Percentiles rank a stretch among this genome's conserved stretches.
These are phyloP conservation scores for Inonotus hispidus DNA, from an alignment of 1,284 basidiomycete species.

Conservation along the genomic window DNA sequence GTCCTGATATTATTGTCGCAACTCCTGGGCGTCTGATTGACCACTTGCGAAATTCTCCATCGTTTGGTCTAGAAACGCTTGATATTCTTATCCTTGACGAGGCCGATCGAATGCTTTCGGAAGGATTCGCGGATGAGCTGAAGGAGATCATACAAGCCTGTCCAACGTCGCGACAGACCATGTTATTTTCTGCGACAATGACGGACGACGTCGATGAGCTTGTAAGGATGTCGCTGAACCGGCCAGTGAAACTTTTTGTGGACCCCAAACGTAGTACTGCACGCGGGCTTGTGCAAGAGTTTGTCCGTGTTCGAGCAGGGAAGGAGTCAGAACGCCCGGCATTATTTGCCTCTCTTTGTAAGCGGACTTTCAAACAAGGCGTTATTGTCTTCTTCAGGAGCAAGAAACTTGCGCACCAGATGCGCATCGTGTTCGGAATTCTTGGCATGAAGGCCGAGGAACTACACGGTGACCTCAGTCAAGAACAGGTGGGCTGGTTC, in stretches of 20 bases:
- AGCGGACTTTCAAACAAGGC: constrained; percentile 77
- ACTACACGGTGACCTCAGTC: constrained; percentile 90
- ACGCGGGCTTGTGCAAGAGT: constrained; percentile 90
- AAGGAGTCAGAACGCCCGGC: constrained; percentile 81
- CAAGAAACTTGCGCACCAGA: constrained; percentile 95
- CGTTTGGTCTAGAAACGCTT: constrained; percentile 89
- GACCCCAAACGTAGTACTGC: constrained; percentile 91
- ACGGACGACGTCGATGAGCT: constrained; percentile 94
- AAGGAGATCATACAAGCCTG: constrained; percentile 90
- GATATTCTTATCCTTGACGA: constrained; percentile 96
- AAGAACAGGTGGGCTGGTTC: constrained; percentile 72
- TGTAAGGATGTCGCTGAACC: constrained; percentile 86
- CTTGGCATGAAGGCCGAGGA: constrained; percentile 85
- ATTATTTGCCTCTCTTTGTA: constrained; percentile 80
- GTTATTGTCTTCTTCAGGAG: constrained; percentile 94
- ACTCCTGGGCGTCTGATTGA: constrained; percentile 97
- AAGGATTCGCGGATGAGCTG: constrained; percentile 95
- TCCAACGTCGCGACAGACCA: constrained; percentile 87
- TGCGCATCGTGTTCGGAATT: constrained; percentile 91
- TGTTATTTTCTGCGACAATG: constrained; percentile 99
- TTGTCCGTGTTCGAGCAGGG: constrained; percentile 80
- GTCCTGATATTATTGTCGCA: constrained; percentile 91
- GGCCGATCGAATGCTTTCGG: constrained; percentile 96
- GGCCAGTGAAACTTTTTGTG: constrained; percentile 91
- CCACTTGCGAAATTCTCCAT: constrained; percentile 92